Conservation (phyloP, 768 basidiomycete genomes). For the Trametes meyenii region DNA sequence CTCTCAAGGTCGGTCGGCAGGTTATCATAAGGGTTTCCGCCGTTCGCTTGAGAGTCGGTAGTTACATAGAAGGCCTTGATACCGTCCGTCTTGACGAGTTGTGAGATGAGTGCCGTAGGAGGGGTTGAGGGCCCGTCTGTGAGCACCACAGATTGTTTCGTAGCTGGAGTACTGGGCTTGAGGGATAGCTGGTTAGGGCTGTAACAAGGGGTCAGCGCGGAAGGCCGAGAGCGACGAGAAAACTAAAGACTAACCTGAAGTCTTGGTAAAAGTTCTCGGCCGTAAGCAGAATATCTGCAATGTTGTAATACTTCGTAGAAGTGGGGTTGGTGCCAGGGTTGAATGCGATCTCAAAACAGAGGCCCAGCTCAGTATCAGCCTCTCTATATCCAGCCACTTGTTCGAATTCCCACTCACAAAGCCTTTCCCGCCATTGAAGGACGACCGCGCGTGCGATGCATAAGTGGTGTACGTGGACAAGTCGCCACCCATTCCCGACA, state of each 20-base stretch:
- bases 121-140: constrained; percentile 35
- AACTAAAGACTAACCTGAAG: constrained; percentile 33
- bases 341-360: constrained; percentile 28
- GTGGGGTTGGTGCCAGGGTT: constrained; percentile 34
- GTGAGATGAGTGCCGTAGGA: constrained; percentile 29
- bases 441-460: constrained; percentile 21
- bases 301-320: constrained; percentile 30
- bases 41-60: constrained; percentile 28
- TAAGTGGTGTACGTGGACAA: constrained; percentile 33
- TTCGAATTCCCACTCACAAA: constrained; percentile 15
- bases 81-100: constrained; percentile 26
- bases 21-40: constrained; percentile 26
- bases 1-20: constrained; percentile 29
- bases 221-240: neutral
- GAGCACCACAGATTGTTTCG: constrained; percentile 38
- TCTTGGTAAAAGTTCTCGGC: constrained; percentile 33
- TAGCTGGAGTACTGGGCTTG: constrained; percentile 18
- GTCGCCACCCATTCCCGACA: constrained; percentile 20
- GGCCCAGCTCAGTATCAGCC: neutral
- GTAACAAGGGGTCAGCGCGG: neutral
- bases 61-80: constrained; percentile 38
- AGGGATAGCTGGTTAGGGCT: constrained; percentile 32
- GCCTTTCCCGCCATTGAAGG: constrained; percentile 22
- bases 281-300: constrained; percentile 37
- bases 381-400: too few relatives aligned